Evolutionary conservation across 73 alveolate genomes (phyloP).

Genomic region (Tetrahymena thermophila): DNA sequence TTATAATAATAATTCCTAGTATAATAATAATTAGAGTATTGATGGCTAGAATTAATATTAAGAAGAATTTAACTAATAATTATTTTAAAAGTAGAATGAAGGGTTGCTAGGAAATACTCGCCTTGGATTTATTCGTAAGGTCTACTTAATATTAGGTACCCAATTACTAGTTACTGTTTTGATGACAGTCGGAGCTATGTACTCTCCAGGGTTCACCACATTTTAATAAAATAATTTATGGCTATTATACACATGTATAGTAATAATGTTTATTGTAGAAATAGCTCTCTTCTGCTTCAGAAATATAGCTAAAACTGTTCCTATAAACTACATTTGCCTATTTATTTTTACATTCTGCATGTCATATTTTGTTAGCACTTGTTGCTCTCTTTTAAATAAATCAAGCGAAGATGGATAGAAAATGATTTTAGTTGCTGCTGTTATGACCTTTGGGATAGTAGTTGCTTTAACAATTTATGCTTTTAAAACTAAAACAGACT

Average conservation of each 20-base stretch:
- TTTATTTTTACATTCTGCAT: conserved; percentile 71
- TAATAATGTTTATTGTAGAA: conserved; percentile 14
- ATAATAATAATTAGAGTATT: not conserved
- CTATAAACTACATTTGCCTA: conserved; percentile 69
- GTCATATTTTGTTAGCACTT: conserved; percentile 65
- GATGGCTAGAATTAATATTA: not conserved
- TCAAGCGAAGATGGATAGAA: not conserved
- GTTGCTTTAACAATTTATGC: conserved; percentile 49
- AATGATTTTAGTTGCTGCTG: conserved; percentile 49
- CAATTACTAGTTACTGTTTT: conserved; percentile 43
- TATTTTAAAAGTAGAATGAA: not conserved
- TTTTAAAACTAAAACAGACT: conserved; percentile 45
- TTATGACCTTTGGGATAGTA: conserved; percentile 27
- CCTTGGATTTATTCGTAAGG: conserved; percentile 77
- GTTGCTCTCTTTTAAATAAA: conserved; percentile 38
- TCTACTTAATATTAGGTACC: conserved; percentile 62
- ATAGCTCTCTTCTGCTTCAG: conserved; percentile 33
- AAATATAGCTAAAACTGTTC: conserved; percentile 61
- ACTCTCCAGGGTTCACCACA: not conserved
- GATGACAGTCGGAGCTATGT: not conserved
- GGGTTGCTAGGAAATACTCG: conserved; percentile 2
- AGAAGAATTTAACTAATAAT: not conserved
- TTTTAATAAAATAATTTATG: not conserved
- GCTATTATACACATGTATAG: not conserved
- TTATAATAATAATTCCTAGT: not conserved